These are phyloP conservation scores for Cytospora piceicola DNA, from an alignment of 2,329 filamentous ascomycete genomes.

Conservation along the genomic window DNA sequence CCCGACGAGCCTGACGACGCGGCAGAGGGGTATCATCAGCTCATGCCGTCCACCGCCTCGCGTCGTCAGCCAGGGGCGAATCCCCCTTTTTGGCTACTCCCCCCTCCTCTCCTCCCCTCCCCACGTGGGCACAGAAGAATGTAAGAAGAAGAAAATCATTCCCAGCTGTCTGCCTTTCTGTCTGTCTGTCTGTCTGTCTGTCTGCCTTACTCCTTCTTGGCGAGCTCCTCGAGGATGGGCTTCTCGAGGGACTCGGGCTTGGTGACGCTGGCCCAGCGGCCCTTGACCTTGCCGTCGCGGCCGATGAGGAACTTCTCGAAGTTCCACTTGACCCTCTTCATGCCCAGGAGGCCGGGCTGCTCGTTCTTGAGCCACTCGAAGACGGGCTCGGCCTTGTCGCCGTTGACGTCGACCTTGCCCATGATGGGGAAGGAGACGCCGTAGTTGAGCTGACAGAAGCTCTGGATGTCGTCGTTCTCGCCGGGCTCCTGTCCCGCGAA, in stretches of 20 bases:
- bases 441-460: constrained; percentile 91
- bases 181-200: too few species aligned
- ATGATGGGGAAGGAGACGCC: constrained; percentile 90
- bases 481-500: constrained; percentile 91
- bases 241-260: constrained; percentile 83
- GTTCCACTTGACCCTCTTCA: constrained; percentile 98
- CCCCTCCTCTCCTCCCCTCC: background rate
- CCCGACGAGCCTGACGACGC: constrained; percentile 20
- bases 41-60: constrained; percentile 14
- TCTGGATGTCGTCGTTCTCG: constrained; percentile 77
- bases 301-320: constrained; percentile 98
- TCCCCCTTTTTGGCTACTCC: background rate
- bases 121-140: background rate
- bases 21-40: constrained; percentile 19
- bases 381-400: constrained; percentile 75
- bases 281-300: constrained; percentile 82
- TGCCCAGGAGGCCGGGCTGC: constrained; percentile 81
- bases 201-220: constrained; percentile 50
- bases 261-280: constrained; percentile 83
- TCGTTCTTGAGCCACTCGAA: constrained; percentile 75
- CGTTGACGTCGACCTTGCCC: constrained; percentile 93
- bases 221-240: constrained; percentile 74
- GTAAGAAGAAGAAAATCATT: background rate
- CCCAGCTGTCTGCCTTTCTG: constrained; percentile 36
- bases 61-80: constrained; percentile 6